Evolutionary conservation across 345 rosid genomes (phyloP), one percentile per base, ranked within the genome.

Genomic region (Psidium guajava): DNA sequence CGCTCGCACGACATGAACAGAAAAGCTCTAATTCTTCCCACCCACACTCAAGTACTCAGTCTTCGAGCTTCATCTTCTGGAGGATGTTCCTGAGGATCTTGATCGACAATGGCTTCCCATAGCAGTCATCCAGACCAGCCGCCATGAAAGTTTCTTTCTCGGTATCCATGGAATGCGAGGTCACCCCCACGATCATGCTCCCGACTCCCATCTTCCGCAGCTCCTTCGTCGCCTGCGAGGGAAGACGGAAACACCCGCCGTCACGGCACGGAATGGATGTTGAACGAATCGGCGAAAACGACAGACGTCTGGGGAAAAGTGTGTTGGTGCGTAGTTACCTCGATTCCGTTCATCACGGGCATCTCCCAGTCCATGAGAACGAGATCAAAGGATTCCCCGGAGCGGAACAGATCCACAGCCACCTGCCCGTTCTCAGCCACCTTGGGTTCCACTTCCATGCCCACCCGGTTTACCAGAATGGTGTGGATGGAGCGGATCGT

Each of bases 321-420:
- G 25, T 6, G 83, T 28, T 80, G 5, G 56, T 18, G 55, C 73
- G 40, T 61, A 28, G 28, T 2, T 90, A 91, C 94, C 92, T 88
- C 52, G 24, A 12, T 56, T 5, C 94, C 92, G 81, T 90, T 84
- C 94, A 90, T 88, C 13, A 93, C 36, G 13, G 93, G 93, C 91
- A 92, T 89, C 20, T 91, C 89, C 75, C 87, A 51, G 54, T 91
- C 93, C 87, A 92, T 90, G 20, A 93, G 85, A 55, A 92, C 89
- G 69, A 91, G 85, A n/a, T 90, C 57, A 54, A 87, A 90, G 28
- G 84, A 77, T 52, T 84, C 87, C 0, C 92, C 91, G 8, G 51
- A 5, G 18, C 2, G 54, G 54, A 57, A 89, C 69, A 93, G 83
- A 40, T 92, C 90, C 24, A 91, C 88, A 0, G 89, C 94, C 83